phyloP scores from a whole-genome alignment of 2,329 filamentous ascomycete species.

The Scedosporium boydii region DNA sequence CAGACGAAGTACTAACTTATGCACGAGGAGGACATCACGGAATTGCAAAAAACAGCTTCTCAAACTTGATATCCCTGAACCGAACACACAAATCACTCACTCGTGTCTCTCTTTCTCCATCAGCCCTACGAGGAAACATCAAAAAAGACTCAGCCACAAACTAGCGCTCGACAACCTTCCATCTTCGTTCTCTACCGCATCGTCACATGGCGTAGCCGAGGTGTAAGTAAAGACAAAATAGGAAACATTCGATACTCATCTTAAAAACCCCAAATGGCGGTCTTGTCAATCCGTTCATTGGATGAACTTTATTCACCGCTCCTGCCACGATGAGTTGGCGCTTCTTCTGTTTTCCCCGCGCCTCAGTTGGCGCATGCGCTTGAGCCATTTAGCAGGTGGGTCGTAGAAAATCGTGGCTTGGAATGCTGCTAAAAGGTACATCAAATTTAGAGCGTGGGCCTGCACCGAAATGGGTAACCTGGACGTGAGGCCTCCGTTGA shows the following conservation, averaged over 20 bases:
- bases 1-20: no score
- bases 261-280: no score
- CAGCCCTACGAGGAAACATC: not conserved
- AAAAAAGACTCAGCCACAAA: not conserved
- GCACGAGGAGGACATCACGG: no score
- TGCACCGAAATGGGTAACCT: not conserved
- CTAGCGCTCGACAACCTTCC: not conserved
- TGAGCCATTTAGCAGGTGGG: not conserved
- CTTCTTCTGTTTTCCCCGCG: not conserved
- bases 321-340: not conserved
- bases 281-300: no score
- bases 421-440: not conserved
- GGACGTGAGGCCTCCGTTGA: not conserved
- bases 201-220: not conserved
- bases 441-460: not conserved
- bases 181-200: not conserved
- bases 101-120: not conserved
- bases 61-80: not conserved
- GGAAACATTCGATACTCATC: no score
- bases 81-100: not conserved
- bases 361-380: constrained; percentile 1
- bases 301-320: no score
- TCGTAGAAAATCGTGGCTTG: not conserved
- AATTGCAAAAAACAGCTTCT: not conserved
- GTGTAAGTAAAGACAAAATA: not conserved